These are phyloP conservation scores for Nelumbo lutea DNA, from an alignment of 164 flowering plant genomes.

Conservation along the genomic window DNA sequence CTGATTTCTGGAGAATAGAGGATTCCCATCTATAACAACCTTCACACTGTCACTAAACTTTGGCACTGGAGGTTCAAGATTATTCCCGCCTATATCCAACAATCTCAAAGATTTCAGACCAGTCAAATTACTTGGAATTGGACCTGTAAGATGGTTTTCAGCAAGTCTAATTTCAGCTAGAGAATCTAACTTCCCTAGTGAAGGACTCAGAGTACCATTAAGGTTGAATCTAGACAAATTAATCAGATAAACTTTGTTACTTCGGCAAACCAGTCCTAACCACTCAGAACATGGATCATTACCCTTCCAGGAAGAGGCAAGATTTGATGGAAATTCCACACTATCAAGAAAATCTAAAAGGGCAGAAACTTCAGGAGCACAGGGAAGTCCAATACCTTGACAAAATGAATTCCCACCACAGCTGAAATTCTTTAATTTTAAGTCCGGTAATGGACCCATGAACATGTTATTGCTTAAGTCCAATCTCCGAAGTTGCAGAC, in stretches of 20 bases:
- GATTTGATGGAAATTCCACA: constrained; percentile 43
- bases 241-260: constrained; percentile 37
- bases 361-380: constrained; percentile 55
- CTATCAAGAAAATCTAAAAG: constrained; percentile 61
- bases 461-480: constrained; percentile 51
- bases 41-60: constrained; percentile 37
- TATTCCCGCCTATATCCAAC: constrained; percentile 57
- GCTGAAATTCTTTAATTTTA: constrained; percentile 30
- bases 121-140: constrained; percentile 44
- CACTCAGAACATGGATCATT: constrained; percentile 73
- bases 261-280: constrained; percentile 55
- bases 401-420: constrained; percentile 45
- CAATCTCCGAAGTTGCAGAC: constrained; percentile 34
- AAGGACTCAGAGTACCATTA: constrained; percentile 70
- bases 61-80: constrained; percentile 67
- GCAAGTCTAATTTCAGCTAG: constrained; percentile 38
- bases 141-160: constrained; percentile 46
- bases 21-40: constrained; percentile 43
- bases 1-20: constrained; percentile 21
- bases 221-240: constrained; percentile 48
- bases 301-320: constrained; percentile 62
- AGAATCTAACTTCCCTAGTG: constrained; percentile 53
- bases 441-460: constrained; percentile 64
- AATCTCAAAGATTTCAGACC: constrained; percentile 40
- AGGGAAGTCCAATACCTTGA: constrained; percentile 40